Percentiles rank a stretch among this genome's conserved stretches.
Conservation (phyloP, 169 alveolate genomes). For the Sarcocystis neurona region DNA sequence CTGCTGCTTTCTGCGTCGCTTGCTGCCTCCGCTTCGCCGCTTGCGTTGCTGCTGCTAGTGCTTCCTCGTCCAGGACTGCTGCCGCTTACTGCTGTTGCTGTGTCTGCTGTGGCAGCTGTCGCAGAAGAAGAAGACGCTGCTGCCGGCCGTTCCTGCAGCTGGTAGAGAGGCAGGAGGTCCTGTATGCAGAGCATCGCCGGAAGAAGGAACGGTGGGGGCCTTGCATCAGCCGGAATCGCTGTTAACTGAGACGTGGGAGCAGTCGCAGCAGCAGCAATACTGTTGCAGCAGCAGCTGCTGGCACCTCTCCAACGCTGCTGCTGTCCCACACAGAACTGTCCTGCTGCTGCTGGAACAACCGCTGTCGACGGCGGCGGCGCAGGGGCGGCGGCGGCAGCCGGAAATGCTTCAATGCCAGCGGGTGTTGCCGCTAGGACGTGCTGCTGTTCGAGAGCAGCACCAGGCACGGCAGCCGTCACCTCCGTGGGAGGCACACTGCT, state of each 20-base stretch:
- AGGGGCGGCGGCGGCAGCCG: no score
- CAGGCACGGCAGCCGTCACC: no score
- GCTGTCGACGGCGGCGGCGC: no score
- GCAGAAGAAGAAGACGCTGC: slow-evolving; percentile 2
- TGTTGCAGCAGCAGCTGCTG: slow-evolving; percentile 18
- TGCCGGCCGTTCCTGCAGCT: slow-evolving; percentile 52
- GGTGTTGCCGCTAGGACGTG: no score
- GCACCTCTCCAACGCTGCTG: no score
- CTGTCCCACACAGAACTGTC: no score
- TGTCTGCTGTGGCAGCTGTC: slow-evolving; percentile 4
- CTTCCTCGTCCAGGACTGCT: not conserved
- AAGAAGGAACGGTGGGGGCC: slow-evolving; percentile 41
- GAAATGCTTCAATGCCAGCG: no score
- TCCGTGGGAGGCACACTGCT: no score
- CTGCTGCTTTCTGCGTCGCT: not conserved
- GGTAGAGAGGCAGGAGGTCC: slow-evolving; percentile 45
- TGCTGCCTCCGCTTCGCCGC: not conserved
- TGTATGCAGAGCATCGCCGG: slow-evolving; percentile 50
- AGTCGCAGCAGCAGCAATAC: not conserved
- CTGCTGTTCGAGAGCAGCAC: no score
- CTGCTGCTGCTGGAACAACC: slow-evolving; percentile 33
- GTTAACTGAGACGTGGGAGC: slow-evolving; percentile 2
- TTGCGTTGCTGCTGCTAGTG: not conserved
- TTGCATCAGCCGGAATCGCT: slow-evolving; percentile 35
- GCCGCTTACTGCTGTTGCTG: slow-evolving; percentile 3